phyloP scores from a whole-genome alignment of 495 filamentous ascomycete species.

The Pseudevernia furfuracea region DNA sequence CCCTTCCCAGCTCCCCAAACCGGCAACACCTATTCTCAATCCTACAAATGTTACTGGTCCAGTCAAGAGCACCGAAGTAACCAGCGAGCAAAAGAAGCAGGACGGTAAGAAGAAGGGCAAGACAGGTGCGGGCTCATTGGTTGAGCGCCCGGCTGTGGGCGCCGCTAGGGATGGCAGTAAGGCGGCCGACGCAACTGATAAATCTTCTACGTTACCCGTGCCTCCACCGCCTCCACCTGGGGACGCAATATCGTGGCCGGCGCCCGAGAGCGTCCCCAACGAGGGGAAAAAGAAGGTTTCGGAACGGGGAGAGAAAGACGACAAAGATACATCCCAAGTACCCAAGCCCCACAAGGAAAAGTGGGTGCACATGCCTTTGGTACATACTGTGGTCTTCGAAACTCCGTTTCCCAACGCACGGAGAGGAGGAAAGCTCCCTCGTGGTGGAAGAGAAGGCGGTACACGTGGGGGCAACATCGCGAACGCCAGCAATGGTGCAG shows the following conservation, averaged over 20 bases:
- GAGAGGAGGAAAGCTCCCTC: constrained; percentile 48
- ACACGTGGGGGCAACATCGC: constrained; percentile 46
- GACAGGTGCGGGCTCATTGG: constrained; percentile 26
- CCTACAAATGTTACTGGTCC: constrained; percentile 20
- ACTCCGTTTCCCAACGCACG: constrained; percentile 64
- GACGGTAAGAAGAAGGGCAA: constrained; percentile 28
- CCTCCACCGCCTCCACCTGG: constrained; percentile 56
- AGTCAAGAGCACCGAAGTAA: constrained; percentile 32
- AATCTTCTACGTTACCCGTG: constrained; percentile 19
- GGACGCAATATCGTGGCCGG: constrained; percentile 80
- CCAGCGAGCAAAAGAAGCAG: constrained; percentile 25
- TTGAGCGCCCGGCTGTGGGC: constrained; percentile 38
- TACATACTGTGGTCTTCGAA: constrained; percentile 72
- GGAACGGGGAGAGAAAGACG: constrained; percentile 56
- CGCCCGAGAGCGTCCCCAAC: constrained; percentile 69
- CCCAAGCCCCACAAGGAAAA: constrained; percentile 57
- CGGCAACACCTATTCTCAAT: constrained; percentile 16
- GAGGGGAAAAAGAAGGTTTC: constrained; percentile 66
- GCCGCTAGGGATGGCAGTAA: constrained; percentile 34
- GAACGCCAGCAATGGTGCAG: constrained; percentile 35
- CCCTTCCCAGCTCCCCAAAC: constrained; percentile 25
- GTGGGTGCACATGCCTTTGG: constrained; percentile 65
- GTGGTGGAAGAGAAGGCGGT: constrained; percentile 48
- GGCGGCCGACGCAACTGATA: constrained; percentile 25
- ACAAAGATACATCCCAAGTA: constrained; percentile 52